Evolutionary conservation across 331 rosid genomes (phyloP).

Genomic region (Quercus tomentella): DNA sequence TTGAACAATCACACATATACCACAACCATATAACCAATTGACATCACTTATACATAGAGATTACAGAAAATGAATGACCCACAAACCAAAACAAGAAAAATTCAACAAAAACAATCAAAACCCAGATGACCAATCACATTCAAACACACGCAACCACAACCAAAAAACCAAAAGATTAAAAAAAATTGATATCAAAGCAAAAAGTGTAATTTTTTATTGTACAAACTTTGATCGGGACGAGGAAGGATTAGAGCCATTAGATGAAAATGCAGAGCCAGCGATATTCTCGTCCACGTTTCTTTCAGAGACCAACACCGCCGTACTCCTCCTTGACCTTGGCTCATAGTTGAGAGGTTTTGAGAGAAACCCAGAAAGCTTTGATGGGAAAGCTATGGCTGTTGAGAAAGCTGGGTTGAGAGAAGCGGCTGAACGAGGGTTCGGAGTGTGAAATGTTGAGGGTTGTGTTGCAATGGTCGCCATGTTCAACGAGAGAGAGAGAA

Average conservation of each 20-base stretch:
- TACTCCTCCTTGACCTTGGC: background rate
- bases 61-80: no score
- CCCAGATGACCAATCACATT: background rate
- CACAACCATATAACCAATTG: background rate
- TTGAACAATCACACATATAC: background rate
- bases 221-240: slow-evolving; percentile 38
- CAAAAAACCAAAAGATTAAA: background rate
- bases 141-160: background rate
- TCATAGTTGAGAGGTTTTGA: background rate
- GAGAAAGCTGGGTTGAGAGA: background rate
- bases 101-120: background rate
- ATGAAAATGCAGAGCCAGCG: background rate
- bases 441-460: background rate
- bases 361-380: background rate
- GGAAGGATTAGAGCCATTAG: slow-evolving; percentile 28
- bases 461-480: slow-evolving; percentile 23
- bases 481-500: no score
- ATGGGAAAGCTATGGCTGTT: background rate
- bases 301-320: slow-evolving; percentile 21
- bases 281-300: slow-evolving; percentile 6
- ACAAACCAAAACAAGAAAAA: background rate
- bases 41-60: background rate
- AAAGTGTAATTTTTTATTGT: background rate
- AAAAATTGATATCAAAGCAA: background rate
- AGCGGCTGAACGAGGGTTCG: background rate